Conservation (phyloP, 805 yeast genomes). For the Suhomyces xylopsoci region DNA sequence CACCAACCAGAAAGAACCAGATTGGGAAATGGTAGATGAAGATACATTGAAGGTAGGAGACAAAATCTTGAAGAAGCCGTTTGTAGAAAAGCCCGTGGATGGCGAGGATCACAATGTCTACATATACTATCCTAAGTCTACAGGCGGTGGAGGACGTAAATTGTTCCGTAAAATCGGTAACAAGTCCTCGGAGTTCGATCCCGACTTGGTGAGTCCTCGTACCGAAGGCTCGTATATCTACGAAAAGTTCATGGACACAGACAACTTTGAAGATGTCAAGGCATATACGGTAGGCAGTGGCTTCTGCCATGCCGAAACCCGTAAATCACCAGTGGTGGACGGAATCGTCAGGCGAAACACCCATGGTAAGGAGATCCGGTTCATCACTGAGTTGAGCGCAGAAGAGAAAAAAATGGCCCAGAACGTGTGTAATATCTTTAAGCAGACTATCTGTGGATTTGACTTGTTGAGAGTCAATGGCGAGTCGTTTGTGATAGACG, state of each 20-base stretch:
- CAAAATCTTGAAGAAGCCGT: constrained; percentile 73
- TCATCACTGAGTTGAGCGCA: constrained; percentile 71
- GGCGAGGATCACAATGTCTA: constrained; percentile 98
- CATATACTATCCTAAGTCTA: constrained; percentile 80
- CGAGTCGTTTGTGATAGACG: constrained; percentile 89
- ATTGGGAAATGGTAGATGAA: constrained; percentile 79
- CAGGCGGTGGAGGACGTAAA: constrained; percentile 97
- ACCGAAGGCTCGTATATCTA: constrained; percentile 89
- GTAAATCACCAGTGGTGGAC: constrained; percentile 99
- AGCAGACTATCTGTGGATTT: constrained; percentile 96
- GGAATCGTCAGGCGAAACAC: constrained; percentile 97
- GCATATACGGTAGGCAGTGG: constrained; percentile 93
- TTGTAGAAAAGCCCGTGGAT: constrained; percentile 97
- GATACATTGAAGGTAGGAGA: constrained; percentile 81
- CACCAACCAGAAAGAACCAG: constrained; percentile 70
- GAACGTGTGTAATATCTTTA: constrained; percentile 69
- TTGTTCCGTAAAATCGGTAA: constrained; percentile 94
- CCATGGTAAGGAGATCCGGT: constrained; percentile 94
- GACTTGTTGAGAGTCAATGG: constrained; percentile 89
- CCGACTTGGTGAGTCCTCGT: constrained; percentile 67
- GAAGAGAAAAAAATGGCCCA: constrained; percentile 81
- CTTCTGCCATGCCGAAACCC: constrained; percentile 96
- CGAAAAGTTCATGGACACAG: constrained; percentile 96
- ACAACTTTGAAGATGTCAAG: constrained; percentile 96
- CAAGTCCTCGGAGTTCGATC: constrained; percentile 94